Percentiles rank a stretch among this genome's conserved stretches.
Evolutionary conservation across 2,329 filamentous ascomycete species (phyloP).

Genomic region (Didymella glomerata): DNA sequence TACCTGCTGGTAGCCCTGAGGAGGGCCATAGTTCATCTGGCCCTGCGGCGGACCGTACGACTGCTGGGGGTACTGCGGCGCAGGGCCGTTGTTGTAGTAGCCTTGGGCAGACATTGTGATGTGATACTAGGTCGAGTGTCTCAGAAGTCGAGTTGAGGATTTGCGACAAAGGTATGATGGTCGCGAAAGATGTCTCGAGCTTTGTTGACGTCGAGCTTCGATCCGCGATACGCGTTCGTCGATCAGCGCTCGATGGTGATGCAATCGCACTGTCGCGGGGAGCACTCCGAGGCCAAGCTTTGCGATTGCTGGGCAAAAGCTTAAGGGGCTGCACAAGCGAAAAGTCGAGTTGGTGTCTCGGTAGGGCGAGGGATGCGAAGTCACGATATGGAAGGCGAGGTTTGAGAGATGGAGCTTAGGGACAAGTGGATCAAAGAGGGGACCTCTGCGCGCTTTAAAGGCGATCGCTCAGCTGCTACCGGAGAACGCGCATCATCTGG

Average conservation of each 20-base stretch:
- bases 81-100: constrained; percentile 47
- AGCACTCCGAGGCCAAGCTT: constrained; percentile 12
- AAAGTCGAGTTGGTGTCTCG: neutral
- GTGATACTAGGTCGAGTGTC: neutral
- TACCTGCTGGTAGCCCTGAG: constrained; percentile 15
- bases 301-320: constrained; percentile 17
- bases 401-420: neutral
- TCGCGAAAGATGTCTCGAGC: neutral
- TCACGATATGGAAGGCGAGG: neutral
- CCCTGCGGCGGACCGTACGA: constrained; percentile 35
- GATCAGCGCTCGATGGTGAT: neutral
- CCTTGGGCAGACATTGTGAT: constrained; percentile 47
- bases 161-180: neutral
- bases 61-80: constrained; percentile 50
- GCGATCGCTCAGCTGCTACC: constrained; percentile 15
- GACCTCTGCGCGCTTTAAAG: constrained; percentile 10
- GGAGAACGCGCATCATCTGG: constrained; percentile 19
- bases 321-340: constrained; percentile 10
- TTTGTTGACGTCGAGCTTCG: constrained; percentile 3
- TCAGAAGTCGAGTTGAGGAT: neutral
- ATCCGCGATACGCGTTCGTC: constrained; percentile 6
- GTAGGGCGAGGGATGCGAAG: neutral
- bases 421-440: constrained; percentile 3
- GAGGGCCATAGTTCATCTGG: constrained; percentile 29
- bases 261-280: constrained; percentile 9